A percentile compares a stretch with the other conserved stretches of the same genome.
These are phyloP conservation scores for Colletotrichum phormii DNA, from an alignment of 2,329 filamentous ascomycete genomes.

Conservation along the genomic window DNA sequence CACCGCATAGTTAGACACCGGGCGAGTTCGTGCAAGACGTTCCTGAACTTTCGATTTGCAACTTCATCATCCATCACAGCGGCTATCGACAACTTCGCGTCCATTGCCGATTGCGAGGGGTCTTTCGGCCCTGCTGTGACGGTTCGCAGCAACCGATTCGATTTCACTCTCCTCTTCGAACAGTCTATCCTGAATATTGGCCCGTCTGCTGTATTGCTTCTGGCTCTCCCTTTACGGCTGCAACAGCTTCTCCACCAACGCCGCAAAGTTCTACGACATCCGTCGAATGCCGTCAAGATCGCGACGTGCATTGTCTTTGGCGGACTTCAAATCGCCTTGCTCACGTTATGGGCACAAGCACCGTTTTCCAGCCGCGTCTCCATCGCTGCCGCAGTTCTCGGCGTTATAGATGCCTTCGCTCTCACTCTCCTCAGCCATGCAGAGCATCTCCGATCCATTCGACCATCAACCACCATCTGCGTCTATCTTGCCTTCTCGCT, in stretches of 20 bases:
- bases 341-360: constrained; percentile 42
- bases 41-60: background rate
- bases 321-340: constrained; percentile 41
- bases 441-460: constrained; percentile 48
- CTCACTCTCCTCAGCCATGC: constrained; percentile 45
- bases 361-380: constrained; percentile 43
- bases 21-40: background rate
- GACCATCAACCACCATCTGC: constrained; percentile 46
- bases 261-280: constrained; percentile 41
- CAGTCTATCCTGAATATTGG: constrained; percentile 48
- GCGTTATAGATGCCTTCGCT: constrained; percentile 42
- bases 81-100: constrained; percentile 22
- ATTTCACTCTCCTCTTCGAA: constrained; percentile 63
- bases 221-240: constrained; percentile 47
- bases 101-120: constrained; percentile 22
- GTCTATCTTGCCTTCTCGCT: constrained; percentile 45
- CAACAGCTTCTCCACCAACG: constrained; percentile 41
- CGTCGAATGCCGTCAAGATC: constrained; percentile 38
- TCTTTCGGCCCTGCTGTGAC: constrained; percentile 41
- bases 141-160: constrained; percentile 55
- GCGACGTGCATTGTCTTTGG: constrained; percentile 10
- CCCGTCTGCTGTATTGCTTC: constrained; percentile 45
- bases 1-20: background rate
- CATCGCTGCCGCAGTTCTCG: constrained; percentile 44
- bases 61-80: background rate